Evolutionary conservation across 176 grass and related monocot species (phyloP).

Genomic region (Eleusine coracana): DNA sequence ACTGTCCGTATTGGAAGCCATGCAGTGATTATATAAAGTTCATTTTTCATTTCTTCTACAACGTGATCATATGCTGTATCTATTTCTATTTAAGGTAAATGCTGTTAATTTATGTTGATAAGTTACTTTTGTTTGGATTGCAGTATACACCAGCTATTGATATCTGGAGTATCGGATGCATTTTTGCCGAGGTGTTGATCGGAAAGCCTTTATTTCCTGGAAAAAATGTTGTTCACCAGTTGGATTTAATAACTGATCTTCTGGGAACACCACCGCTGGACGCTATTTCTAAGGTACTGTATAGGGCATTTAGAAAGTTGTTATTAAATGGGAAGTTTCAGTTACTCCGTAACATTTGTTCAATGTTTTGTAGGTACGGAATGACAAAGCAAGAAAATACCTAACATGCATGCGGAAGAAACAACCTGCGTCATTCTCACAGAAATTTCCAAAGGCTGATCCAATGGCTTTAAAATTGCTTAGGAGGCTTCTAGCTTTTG

Average conservation of each 20-base stretch:
- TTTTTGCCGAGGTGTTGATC: slow-evolving; percentile 49
- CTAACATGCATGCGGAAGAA: slow-evolving; percentile 50
- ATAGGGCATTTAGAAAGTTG: slow-evolving; percentile 4
- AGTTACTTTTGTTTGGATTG: slow-evolving; percentile 26
- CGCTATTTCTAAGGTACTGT: slow-evolving; percentile 47
- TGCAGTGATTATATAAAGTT: neutral
- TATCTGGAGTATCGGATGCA: slow-evolving; percentile 56
- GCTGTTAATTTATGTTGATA: neutral
- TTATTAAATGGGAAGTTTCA: slow-evolving; percentile 9
- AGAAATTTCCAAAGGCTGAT: slow-evolving; percentile 51
- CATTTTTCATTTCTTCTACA: neutral
- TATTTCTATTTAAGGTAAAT: slow-evolving; percentile 17
- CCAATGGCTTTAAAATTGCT: slow-evolving; percentile 44
- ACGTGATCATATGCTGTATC: neutral
- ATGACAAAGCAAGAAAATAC: slow-evolving; percentile 56
- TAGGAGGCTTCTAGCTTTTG: slow-evolving; percentile 57
- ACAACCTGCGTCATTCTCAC: slow-evolving; percentile 49
- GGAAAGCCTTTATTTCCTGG: slow-evolving; percentile 54
- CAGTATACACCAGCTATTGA: slow-evolving; percentile 57
- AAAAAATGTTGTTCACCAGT: slow-evolving; percentile 59
- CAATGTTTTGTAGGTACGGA: slow-evolving; percentile 36
- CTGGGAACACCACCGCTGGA: slow-evolving; percentile 46
- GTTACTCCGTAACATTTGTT: slow-evolving; percentile 7
- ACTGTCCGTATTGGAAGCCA: neutral
- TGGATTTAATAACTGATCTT: slow-evolving; percentile 56